Conservation (phyloP, 2,329 filamentous ascomycete species). For the Arthrobotrys sphaeroides region DNA sequence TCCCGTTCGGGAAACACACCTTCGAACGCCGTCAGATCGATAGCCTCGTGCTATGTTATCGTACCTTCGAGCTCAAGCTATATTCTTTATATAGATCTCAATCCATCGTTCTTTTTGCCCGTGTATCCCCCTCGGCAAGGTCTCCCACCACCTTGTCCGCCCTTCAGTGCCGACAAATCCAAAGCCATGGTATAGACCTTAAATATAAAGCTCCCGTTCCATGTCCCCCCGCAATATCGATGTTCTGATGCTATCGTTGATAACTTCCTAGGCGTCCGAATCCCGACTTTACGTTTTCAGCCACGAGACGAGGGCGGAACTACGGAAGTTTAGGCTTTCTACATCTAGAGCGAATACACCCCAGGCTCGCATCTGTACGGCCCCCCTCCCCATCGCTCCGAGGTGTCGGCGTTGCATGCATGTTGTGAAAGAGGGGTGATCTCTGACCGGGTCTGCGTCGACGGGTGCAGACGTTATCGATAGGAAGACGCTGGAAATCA, state of each 20-base stretch:
- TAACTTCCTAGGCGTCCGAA: slow-evolving; percentile 73
- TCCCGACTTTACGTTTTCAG: slow-evolving; percentile 92
- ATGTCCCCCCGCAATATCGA: neutral
- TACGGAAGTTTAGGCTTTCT: slow-evolving; percentile 91
- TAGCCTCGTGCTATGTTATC: neutral
- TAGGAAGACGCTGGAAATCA: slow-evolving; percentile 87
- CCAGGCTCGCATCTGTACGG: slow-evolving; percentile 93
- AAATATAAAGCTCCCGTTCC: neutral
- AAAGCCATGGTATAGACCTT: neutral
- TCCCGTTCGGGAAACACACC: neutral
- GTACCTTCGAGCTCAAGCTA: neutral
- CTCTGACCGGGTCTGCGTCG: slow-evolving; percentile 22
- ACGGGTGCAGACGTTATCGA: slow-evolving; percentile 79
- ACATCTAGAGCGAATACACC: slow-evolving; percentile 87
- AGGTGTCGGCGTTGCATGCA: no score
- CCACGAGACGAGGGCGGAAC: slow-evolving; percentile 83
- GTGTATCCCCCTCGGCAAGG: no score
- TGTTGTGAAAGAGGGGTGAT: neutral
- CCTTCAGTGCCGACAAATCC: neutral
- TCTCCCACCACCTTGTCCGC: neutral
- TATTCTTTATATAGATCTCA: neutral
- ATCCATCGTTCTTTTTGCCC: neutral
- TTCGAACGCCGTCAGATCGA: neutral
- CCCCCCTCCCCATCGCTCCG: neutral
- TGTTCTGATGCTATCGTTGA: slow-evolving; percentile 33